These are phyloP conservation scores for Colletotrichum sansevieriae DNA, from an alignment of 2,329 filamentous ascomycete species.

Conservation along the genomic window DNA sequence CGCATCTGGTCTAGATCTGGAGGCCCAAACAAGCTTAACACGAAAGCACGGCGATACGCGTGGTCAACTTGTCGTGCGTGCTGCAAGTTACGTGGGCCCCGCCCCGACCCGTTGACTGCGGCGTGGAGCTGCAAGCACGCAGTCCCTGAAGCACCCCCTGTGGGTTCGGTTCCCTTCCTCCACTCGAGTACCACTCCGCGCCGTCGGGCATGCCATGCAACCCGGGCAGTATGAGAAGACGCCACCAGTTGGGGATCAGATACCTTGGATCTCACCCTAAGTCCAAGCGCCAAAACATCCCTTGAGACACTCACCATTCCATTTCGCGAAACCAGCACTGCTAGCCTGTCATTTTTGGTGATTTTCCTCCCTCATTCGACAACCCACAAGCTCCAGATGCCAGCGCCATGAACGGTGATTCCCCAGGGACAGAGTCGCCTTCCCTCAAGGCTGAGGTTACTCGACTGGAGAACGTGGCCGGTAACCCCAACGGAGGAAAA, in stretches of 20 bases:
- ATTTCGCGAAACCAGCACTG: neutral
- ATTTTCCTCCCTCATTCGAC: neutral
- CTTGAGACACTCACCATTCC: slow-evolving; percentile 27
- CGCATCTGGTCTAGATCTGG: neutral
- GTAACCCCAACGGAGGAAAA: neutral
- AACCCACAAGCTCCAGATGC: neutral
- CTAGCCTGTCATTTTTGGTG: neutral
- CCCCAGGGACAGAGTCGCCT: slow-evolving; percentile 17
- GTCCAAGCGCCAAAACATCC: slow-evolving; percentile 31
- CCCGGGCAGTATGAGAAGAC: slow-evolving; percentile 27
- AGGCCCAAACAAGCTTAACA: neutral
- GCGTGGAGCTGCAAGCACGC: neutral
- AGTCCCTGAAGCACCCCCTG: too few relatives aligned
- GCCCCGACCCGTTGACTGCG: neutral
- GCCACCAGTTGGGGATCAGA: slow-evolving; percentile 28
- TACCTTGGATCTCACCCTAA: slow-evolving; percentile 16
- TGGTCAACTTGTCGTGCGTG: too few relatives aligned
- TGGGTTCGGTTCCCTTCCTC: neutral
- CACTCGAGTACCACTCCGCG: slow-evolving; percentile 6
- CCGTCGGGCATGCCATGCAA: slow-evolving; percentile 13
- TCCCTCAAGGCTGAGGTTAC: slow-evolving; percentile 36
- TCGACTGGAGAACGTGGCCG: slow-evolving; percentile 4
- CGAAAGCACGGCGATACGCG: too few relatives aligned
- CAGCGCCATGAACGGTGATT: slow-evolving; percentile 26
- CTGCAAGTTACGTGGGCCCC: too few relatives aligned